phyloP scores from a whole-genome alignment of 805 yeast genomes.

The Kodamaea laetipori region DNA sequence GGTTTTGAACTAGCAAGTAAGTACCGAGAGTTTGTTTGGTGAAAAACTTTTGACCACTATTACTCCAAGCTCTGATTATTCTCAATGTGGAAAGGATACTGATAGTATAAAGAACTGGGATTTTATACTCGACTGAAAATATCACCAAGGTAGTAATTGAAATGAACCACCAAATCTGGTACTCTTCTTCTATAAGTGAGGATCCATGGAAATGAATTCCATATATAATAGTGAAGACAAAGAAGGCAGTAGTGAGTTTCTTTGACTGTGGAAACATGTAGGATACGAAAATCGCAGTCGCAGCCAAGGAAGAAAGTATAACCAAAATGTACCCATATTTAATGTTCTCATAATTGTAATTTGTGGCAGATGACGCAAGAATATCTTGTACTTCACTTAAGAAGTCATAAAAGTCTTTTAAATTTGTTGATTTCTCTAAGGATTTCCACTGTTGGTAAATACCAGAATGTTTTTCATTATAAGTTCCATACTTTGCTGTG shows the following conservation, averaged over 20 bases:
- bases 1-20: slow-evolving; percentile 34
- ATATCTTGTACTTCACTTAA: slow-evolving; percentile 51
- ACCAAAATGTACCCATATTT: slow-evolving; percentile 24
- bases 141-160: slow-evolving; percentile 20
- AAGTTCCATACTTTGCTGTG: slow-evolving; percentile 38
- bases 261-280: neutral
- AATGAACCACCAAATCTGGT: slow-evolving; percentile 87
- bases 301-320: slow-evolving; percentile 29
- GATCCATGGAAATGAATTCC: slow-evolving; percentile 81
- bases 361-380: slow-evolving; percentile 65
- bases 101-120: neutral
- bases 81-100: slow-evolving; percentile 47
- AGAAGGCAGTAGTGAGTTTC: neutral
- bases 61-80: slow-evolving; percentile 78
- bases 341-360: slow-evolving; percentile 63
- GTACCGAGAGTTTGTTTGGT: slow-evolving; percentile 26
- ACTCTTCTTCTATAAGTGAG: slow-evolving; percentile 87
- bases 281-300: slow-evolving; percentile 24
- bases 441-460: slow-evolving; percentile 16
- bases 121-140: slow-evolving; percentile 10
- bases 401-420: slow-evolving; percentile 28
- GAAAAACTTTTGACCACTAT: slow-evolving; percentile 82
- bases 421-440: slow-evolving; percentile 6
- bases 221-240: slow-evolving; percentile 43
- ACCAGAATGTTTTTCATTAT: slow-evolving; percentile 10